These are phyloP conservation scores for Neurospora discreta DNA, from an alignment of 495 filamentous ascomycete genomes.

Conservation along the genomic window DNA sequence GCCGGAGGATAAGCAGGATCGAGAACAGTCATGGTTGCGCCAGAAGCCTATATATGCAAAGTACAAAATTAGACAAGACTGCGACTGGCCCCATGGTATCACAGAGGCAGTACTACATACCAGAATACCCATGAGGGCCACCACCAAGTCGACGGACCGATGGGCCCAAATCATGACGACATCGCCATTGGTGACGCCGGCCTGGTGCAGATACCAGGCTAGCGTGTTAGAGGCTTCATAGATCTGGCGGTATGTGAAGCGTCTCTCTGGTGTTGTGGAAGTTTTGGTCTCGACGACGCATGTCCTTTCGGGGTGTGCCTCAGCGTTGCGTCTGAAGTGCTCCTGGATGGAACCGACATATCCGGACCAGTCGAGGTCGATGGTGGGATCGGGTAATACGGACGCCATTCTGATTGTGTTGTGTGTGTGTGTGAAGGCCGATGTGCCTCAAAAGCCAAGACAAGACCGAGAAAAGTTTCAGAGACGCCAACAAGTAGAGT, in stretches of 20 bases:
- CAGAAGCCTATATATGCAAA: constrained; percentile 34
- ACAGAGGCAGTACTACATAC: constrained; percentile 8
- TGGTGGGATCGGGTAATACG: constrained; percentile 59
- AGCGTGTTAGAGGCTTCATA: constrained; percentile 74
- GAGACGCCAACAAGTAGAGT: neutral
- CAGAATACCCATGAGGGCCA: constrained; percentile 51
- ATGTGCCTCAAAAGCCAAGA: neutral
- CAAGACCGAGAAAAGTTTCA: neutral
- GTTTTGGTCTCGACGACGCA: constrained; percentile 80
- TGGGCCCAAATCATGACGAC: constrained; percentile 92
- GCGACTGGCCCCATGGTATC: neutral
- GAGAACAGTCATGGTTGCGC: constrained; percentile 69
- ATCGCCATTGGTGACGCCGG: constrained; percentile 67
- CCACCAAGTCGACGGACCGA: constrained; percentile 63
- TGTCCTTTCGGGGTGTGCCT: constrained; percentile 60
- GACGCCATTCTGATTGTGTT: neutral
- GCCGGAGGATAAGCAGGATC: constrained; percentile 84
- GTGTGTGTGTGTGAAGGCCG: neutral
- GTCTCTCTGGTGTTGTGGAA: constrained; percentile 42
- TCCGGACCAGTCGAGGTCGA: constrained; percentile 70
- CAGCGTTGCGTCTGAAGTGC: constrained; percentile 46
- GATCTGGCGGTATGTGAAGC: constrained; percentile 83
- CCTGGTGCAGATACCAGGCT: constrained; percentile 62
- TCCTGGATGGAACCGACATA: constrained; percentile 50
- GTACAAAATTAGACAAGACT: neutral